phyloP scores from a whole-genome alignment of 2,329 filamentous ascomycete species.

The Fusarium proliferatum region DNA sequence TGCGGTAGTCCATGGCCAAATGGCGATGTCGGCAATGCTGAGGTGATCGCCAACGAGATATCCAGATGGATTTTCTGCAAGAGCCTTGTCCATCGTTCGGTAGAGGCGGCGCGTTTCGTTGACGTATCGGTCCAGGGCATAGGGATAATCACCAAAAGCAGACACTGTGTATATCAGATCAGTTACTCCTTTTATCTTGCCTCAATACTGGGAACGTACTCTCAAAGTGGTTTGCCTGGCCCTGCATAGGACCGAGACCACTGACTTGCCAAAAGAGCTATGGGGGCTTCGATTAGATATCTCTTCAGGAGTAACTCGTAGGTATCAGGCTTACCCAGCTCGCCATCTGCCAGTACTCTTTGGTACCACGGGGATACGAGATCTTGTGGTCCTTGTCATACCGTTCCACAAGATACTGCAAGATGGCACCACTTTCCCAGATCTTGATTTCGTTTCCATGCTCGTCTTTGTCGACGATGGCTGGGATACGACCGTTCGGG shows the following conservation, averaged over 20 bases:
- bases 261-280: slow-evolving; percentile 79
- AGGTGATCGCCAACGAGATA: slow-evolving; percentile 74
- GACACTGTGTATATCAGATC: slow-evolving; percentile 61
- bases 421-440: slow-evolving; percentile 85
- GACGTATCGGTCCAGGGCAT: slow-evolving; percentile 82
- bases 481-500: slow-evolving; percentile 91
- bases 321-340: slow-evolving; percentile 69
- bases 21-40: slow-evolving; percentile 81
- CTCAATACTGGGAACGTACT: slow-evolving; percentile 53
- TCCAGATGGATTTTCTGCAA: slow-evolving; percentile 65
- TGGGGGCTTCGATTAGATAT: not conserved
- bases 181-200: not conserved
- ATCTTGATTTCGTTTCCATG: slow-evolving; percentile 78
- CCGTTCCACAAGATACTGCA: slow-evolving; percentile 83
- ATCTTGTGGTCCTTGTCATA: slow-evolving; percentile 87
- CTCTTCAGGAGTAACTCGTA: not conserved
- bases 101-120: slow-evolving; percentile 89
- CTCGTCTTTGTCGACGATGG: slow-evolving; percentile 79
- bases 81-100: slow-evolving; percentile 77
- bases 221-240: slow-evolving; percentile 83
- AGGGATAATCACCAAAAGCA: slow-evolving; percentile 82
- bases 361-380: slow-evolving; percentile 76
- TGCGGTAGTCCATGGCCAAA: slow-evolving; percentile 79
- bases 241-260: slow-evolving; percentile 83
- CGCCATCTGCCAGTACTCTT: slow-evolving; percentile 81